Evolutionary conservation across 2,329 filamentous ascomycete species (phyloP).

Genomic region (Penicillium italicum): DNA sequence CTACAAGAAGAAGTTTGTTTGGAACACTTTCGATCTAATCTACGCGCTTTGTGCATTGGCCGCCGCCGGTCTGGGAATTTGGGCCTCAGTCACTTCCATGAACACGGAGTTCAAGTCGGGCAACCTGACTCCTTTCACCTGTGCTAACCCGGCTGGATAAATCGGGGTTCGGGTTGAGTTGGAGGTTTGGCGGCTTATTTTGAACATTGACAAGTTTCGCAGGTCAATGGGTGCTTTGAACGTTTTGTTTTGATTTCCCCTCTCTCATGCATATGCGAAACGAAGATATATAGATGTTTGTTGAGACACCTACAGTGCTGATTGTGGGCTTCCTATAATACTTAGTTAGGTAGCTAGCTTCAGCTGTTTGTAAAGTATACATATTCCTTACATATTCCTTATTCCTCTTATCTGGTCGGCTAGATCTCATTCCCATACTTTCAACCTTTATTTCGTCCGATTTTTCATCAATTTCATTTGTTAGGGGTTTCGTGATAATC

Average conservation of each 20-base stretch:
- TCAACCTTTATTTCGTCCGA: too few species aligned
- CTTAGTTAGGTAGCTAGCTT: too few species aligned
- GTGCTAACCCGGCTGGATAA: conserved; percentile 14
- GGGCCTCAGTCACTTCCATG: conserved; percentile 14
- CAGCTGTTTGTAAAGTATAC: too few species aligned
- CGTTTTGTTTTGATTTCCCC: not conserved
- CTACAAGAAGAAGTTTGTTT: conserved; percentile 12
- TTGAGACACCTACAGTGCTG: not conserved
- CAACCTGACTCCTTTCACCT: conserved; percentile 11
- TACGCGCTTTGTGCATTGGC: conserved; percentile 11
- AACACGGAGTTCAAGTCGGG: not conserved
- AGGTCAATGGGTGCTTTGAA: not conserved
- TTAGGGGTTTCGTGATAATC: too few species aligned
- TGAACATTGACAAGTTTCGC: not conserved
- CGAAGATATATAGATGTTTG: not conserved
- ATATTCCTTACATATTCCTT: too few species aligned
- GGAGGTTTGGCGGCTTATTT: not conserved
- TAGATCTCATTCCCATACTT: too few species aligned
- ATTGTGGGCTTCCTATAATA: too few species aligned
- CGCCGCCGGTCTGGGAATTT: conserved; percentile 15
- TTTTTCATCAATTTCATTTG: too few species aligned
- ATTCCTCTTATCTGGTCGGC: too few species aligned
- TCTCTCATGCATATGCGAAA: not conserved
- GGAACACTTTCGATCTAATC: conserved; percentile 15
- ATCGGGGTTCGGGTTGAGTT: not conserved